Percentiles rank a stretch among this genome's conserved stretches.
Conservation (phyloP, 139 green algal genomes). For the Chlorella sorokiniana region DNA sequence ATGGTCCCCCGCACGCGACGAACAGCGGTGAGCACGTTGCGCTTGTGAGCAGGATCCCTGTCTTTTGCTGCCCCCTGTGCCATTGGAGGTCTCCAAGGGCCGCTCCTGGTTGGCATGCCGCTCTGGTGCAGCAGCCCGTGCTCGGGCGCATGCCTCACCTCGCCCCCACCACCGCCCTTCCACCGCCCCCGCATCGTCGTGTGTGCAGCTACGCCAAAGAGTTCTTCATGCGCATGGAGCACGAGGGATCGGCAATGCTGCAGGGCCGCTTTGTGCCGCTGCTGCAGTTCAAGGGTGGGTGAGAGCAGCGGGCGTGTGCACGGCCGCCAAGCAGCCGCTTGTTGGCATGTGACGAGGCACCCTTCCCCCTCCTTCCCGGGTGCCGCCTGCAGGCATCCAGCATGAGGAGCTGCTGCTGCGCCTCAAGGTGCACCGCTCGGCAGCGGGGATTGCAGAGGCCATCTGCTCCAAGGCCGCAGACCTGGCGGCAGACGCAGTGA, state of each 20-base stretch:
- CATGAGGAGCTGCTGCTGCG: constrained; percentile 32
- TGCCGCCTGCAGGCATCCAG: constrained; percentile 15
- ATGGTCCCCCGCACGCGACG: constrained; percentile 30
- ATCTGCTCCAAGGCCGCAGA: constrained; percentile 24
- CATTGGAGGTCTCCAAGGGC: no score
- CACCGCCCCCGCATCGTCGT: background rate
- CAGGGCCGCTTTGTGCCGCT: constrained; percentile 35
- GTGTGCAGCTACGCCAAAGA: constrained; percentile 17
- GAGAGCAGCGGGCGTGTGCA: background rate
- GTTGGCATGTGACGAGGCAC: background rate
- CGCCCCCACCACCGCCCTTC: background rate
- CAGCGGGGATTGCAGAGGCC: constrained; percentile 42
- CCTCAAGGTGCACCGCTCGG: constrained; percentile 39
- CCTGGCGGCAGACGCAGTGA: constrained; percentile 34
- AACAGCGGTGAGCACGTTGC: constrained; percentile 8
- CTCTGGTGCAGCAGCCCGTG: background rate
- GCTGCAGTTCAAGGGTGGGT: constrained; percentile 28
- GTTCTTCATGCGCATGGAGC: constrained; percentile 34
- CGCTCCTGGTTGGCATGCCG: background rate
- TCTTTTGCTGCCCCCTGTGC: no score
- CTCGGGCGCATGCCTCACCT: background rate
- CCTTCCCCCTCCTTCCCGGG: background rate
- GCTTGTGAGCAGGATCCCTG: background rate
- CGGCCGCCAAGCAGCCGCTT: background rate
- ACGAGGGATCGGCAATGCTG: constrained; percentile 42